A percentile compares a stretch with the other conserved stretches of the same genome.
Conservation (phyloP, 2,329 filamentous ascomycete genomes). For the Colletotrichum horii region DNA sequence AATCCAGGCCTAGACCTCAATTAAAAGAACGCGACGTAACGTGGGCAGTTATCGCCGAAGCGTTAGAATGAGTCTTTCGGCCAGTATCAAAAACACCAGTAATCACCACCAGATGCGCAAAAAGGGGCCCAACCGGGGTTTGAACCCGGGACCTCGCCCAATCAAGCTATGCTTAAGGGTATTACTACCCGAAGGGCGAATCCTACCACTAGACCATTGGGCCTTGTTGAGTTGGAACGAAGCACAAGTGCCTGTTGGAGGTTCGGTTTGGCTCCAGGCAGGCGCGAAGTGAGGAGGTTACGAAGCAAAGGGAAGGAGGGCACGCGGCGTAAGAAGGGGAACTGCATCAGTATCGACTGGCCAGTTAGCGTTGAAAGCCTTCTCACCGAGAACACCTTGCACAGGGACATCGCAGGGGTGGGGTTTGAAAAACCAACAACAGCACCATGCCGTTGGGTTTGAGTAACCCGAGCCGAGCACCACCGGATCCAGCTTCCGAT, state of each 20-base stretch:
- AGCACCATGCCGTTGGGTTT: not conserved
- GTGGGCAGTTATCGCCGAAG: not conserved
- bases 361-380: not conserved
- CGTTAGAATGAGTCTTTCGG: not conserved
- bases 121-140: slow-evolving; percentile 12
- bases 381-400: not conserved
- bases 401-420: not conserved
- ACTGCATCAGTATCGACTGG: not conserved
- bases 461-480: not conserved
- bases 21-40: not conserved
- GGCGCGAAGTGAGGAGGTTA: not conserved
- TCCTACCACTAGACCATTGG: slow-evolving; percentile 22
- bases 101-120: not conserved
- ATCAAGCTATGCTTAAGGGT: not conserved
- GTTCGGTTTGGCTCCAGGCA: not conserved
- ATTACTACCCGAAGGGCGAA: slow-evolving; percentile 17
- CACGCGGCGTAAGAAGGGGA: not conserved
- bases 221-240: not conserved
- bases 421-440: not conserved
- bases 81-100: not conserved
- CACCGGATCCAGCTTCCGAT: not conserved
- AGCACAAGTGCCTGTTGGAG: not conserved
- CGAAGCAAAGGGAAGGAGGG: not conserved
- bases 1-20: not conserved
- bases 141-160: slow-evolving; percentile 20